Percentiles rank a stretch among this genome's conserved stretches.
Evolutionary conservation across 1,284 basidiomycete genomes (phyloP).

Genomic region (Ceratobasidium papillatum): DNA sequence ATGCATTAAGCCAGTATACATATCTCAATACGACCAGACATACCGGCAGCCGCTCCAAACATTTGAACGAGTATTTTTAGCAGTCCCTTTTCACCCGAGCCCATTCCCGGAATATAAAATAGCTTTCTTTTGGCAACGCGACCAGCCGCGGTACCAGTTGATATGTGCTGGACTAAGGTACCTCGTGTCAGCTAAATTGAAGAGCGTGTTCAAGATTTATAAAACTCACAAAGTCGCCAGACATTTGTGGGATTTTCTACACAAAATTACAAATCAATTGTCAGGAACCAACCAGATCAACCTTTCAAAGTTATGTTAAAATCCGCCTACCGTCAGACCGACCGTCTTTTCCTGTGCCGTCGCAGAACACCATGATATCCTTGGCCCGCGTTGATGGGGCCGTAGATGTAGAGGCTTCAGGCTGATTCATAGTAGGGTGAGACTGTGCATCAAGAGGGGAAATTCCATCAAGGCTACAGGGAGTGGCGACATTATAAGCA

Average conservation of each 20-base stretch:
- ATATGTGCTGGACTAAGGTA: background rate
- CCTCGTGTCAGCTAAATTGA: background rate
- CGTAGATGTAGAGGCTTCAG: background rate
- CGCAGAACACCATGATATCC: conserved; percentile 31
- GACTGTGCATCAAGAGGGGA: background rate
- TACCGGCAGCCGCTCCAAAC: conserved; percentile 6
- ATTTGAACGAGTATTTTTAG: background rate
- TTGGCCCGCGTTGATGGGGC: background rate
- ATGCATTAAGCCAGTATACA: background rate
- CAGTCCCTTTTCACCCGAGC: background rate
- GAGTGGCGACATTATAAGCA: background rate
- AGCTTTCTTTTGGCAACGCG: background rate
- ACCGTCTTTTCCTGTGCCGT: conserved; percentile 23
- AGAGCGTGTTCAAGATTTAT: background rate
- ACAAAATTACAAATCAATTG: too few relatives aligned
- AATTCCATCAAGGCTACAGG: background rate
- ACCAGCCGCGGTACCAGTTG: too few relatives aligned
- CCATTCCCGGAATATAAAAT: conserved; percentile 21
- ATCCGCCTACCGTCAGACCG: background rate
- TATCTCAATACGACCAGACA: background rate
- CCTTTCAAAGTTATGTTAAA: background rate
- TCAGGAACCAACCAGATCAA: background rate
- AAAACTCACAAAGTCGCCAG: conserved; percentile 21
- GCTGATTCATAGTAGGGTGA: background rate
- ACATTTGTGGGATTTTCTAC: conserved; percentile 1